Evolutionary conservation across 441 rosid species (phyloP).

Genomic region (Brassica hybrid): DNA sequence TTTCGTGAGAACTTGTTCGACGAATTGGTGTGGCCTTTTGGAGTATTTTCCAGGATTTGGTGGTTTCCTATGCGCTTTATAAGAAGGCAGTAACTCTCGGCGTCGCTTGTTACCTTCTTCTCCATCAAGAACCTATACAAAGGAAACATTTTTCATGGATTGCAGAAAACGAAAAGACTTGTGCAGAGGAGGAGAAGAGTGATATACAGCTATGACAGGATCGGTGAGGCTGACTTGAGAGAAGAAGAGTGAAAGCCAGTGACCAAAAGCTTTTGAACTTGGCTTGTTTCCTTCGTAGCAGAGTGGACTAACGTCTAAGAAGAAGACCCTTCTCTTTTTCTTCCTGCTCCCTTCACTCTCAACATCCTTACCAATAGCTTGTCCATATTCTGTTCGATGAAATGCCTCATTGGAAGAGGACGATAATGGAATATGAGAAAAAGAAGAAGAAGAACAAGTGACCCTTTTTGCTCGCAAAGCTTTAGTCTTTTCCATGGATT

Average conservation of each 20-base stretch:
- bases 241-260: conserved; percentile 86
- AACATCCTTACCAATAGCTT: conserved; percentile 33
- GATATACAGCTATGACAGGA: conserved; percentile 84
- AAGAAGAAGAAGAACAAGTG: conserved; percentile 25
- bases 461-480: conserved; percentile 9
- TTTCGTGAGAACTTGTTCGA: conserved; percentile 62
- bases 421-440: neutral
- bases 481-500: conserved; percentile 9
- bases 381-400: conserved; percentile 57
- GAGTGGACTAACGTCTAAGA: conserved; percentile 86
- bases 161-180: neutral
- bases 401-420: conserved; percentile 44
- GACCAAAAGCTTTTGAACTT: conserved; percentile 66
- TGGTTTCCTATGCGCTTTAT: conserved; percentile 75
- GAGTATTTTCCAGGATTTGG: conserved; percentile 49
- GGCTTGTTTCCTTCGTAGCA: conserved; percentile 83
- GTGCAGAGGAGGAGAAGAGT: conserved; percentile 6
- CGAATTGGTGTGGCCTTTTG: conserved; percentile 50
- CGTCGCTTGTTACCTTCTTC: conserved; percentile 72
- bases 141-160: conserved; percentile 6
- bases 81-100: conserved; percentile 74
- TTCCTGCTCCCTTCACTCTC: conserved; percentile 29
- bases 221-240: conserved; percentile 75
- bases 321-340: conserved; percentile 74
- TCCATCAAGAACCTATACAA: conserved; percentile 83